Evolutionary conservation across 495 filamentous ascomycete genomes (phyloP), one percentile per base, ranked within the genome.

Genomic region (Daldinia decipiens): DNA sequence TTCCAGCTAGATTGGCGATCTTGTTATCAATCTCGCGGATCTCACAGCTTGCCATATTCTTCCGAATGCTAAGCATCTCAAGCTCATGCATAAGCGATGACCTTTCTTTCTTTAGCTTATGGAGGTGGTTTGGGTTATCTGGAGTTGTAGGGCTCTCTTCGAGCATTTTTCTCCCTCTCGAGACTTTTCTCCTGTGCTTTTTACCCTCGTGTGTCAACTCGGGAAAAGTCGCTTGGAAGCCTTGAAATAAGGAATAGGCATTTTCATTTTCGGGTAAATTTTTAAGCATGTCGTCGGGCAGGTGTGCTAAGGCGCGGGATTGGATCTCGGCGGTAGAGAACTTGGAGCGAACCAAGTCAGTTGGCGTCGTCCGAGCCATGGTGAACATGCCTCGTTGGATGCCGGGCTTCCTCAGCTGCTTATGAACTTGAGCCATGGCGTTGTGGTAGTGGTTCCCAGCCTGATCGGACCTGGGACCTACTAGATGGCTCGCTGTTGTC

Each of bases 11-110:
- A 78, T 98, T 99, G 34, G 93, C 86, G 40, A 99, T 93, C 80
- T 98, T 99, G 80, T 90, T 94, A 77, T 99, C 95, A 56, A 99
- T 97, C 76, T 99, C 95, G 45, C 88, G 89, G 53, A 99, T 98
- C 78, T 99, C 95, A 63, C 92, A 88, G 73, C 93, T 95, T 76
- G 94, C 94, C 95, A 99, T 97, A 69, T 97, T 97, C 78, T 98
- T 99, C 59, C 96, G 88, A 43, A 99, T 86, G 11, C 90, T 84
- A 81, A 98, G 90, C 90, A 97, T 93, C 74, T 98, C 94, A 58
- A 99, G 79, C 52, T 92, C 87, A 73, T 94, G 92, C 77, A 87
- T 89, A 78, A 98, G 81, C 54, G 85, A 80, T 51, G 89, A 83
- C 74, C 93, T 91, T 71, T 97, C 92, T 71, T 89, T 92, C 79